phyloP scores from a whole-genome alignment of 345 rosid genomes.

The Eucalyptus victrix region DNA sequence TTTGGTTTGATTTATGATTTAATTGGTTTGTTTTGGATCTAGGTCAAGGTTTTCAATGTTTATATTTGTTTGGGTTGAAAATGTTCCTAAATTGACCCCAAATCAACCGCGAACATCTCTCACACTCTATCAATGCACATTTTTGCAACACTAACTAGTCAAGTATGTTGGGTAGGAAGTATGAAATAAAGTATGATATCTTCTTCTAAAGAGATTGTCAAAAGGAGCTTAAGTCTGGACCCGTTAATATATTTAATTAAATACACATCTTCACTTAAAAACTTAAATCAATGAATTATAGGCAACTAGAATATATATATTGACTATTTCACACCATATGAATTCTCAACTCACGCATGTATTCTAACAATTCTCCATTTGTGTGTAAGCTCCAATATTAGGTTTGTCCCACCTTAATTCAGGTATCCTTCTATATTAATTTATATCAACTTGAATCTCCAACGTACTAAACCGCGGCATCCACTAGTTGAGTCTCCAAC shows the following conservation, averaged over 20 bases:
- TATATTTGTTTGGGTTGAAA: neutral
- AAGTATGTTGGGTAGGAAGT: neutral
- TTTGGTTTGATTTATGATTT: neutral
- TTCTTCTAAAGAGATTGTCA: no score
- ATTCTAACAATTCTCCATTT: no score
- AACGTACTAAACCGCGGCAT: fast-evolving
- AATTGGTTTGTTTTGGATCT: neutral
- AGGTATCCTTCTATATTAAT: no score
- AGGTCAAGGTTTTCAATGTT: neutral
- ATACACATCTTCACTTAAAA: fast-evolving
- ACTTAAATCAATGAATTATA: no score
- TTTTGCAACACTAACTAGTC: neutral
- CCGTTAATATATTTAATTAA: fast-evolving
- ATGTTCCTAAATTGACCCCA: neutral
- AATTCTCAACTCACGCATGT: no score
- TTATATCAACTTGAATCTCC: no score
- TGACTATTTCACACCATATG: no score
- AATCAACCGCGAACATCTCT: neutral
- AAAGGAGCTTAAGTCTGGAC: fast-evolving
- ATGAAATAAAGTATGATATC: fast-evolving
- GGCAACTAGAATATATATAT: no score
- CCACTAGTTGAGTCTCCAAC: no score
- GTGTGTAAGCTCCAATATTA: no score
- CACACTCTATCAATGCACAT: fast-evolving
- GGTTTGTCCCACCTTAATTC: no score